Conservation (phyloP, 2,329 filamentous ascomycete genomes). For the Thermomyces lanuginosus region DNA sequence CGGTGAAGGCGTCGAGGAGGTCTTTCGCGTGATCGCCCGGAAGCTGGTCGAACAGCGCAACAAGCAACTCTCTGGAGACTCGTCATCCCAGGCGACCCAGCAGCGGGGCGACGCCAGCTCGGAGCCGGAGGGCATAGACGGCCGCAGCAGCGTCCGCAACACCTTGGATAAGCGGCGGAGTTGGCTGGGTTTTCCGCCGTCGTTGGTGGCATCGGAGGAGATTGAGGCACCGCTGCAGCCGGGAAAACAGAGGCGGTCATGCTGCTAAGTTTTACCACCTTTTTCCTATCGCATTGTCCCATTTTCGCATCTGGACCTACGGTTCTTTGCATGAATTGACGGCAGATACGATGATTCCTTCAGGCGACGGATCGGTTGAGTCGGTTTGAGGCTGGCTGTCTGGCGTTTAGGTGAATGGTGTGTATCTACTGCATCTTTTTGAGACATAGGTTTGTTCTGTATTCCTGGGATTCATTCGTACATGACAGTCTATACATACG, state of each 20-base stretch:
- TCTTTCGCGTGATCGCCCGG: slow-evolving; percentile 77
- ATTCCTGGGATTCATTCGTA: too few relatives aligned
- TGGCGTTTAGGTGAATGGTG: too few relatives aligned
- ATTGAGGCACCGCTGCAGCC: slow-evolving; percentile 16
- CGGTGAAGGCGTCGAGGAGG: slow-evolving; percentile 90
- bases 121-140: slow-evolving; percentile 29
- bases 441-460: too few relatives aligned
- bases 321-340: too few relatives aligned
- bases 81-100: slow-evolving; percentile 26
- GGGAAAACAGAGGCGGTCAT: slow-evolving; percentile 20
- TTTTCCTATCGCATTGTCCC: too few relatives aligned
- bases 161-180: slow-evolving; percentile 47
- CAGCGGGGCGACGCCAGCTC: slow-evolving; percentile 28
- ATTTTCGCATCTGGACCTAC: too few relatives aligned
- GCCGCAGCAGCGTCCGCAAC: slow-evolving; percentile 43
- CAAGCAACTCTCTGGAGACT: slow-evolving; percentile 17
- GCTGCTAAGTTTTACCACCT: slow-evolving; percentile 21
- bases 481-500: too few relatives aligned
- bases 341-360: too few relatives aligned
- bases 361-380: too few relatives aligned
- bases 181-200: slow-evolving; percentile 46
- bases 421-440: too few relatives aligned
- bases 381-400: too few relatives aligned
- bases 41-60: slow-evolving; percentile 61
- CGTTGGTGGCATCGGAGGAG: slow-evolving; percentile 22